Base-by-base conservation (phyloP, 73 alveolate species). In the Tetrahymena malaccensis region DNA sequence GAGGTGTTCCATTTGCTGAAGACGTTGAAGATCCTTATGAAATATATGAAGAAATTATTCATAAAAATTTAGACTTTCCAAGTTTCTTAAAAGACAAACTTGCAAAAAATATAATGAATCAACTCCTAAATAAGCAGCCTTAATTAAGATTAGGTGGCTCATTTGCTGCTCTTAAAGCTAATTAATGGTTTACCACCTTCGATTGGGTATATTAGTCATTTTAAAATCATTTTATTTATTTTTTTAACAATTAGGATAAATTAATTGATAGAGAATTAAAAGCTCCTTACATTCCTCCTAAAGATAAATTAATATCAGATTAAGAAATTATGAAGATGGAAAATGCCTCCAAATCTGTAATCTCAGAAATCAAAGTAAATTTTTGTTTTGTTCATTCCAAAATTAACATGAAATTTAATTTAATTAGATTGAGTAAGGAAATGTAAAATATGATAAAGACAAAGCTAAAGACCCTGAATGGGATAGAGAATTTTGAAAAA, bases 21-120 rank as follows among this genome's bases (percentile, higher is more conserved):
- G 97, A 95, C 43, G 97, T 94, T 15, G 97, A 95, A 95, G 97
- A 95, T 56, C 97, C 97, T 13, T 95, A 95, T 35, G 97, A 95
- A 95, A 95, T 95, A 11, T 95, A 95, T 85, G 95, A 95, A 93
- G 97, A 95, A 44, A 95, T 95, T 57, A 55, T 50, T 19, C 93
- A 95, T 40, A 95, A 95, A 35, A 19, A 85, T 50, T 83, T 95
- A 3, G 44, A 89, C 37, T 95, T 85, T 58, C 97, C 97, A 3
- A 19, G 38, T 50, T 95, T 95, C 70, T 40, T 95, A 21, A 95
- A 95, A 55, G 97, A 95, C 40, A 95, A 94, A 56, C 93, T 85
- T 11, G 97, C 97, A 6, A 95, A 95, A 37, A 95, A 95, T 85
- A 84, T 95, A 9, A 95, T 95, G 97, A 94, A 95, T 31, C 93